A percentile compares a stretch with the other conserved stretches of the same genome.
Evolutionary conservation across 2,329 filamentous ascomycete genomes (phyloP).

Genomic region (Acarospora socialis): DNA sequence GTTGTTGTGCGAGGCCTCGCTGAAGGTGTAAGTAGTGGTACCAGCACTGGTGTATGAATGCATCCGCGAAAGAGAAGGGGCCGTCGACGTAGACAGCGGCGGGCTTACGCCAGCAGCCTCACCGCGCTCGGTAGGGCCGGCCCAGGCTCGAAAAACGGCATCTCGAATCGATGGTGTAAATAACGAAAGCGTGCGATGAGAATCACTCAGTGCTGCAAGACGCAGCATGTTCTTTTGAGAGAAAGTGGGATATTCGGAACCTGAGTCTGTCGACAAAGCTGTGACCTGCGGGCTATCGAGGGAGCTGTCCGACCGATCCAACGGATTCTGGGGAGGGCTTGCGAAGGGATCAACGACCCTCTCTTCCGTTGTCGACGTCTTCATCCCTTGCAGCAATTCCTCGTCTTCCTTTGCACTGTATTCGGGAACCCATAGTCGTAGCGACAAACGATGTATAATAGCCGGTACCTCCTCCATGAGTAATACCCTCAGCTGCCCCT

Average conservation of each 20-base stretch:
- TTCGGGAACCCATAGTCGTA: conserved; percentile 81
- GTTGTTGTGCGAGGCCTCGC: conserved; percentile 44
- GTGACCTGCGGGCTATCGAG: conserved; percentile 63
- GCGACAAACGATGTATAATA: conserved; percentile 83
- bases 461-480: conserved; percentile 98
- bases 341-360: conserved; percentile 64
- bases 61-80: conserved; percentile 8
- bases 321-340: conserved; percentile 65
- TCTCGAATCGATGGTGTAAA: conserved; percentile 86
- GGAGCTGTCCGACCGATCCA: conserved; percentile 65
- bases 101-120: conserved; percentile 7
- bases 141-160: conserved; percentile 85
- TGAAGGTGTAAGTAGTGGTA: conserved; percentile 54
- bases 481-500: conserved; percentile 76
- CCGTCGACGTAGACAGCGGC: conserved; percentile 1
- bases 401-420: conserved; percentile 54
- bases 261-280: conserved; percentile 62
- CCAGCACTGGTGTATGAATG: conserved; percentile 26
- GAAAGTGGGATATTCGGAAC: conserved; percentile 77
- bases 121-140: conserved; percentile 54
- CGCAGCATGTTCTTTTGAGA: conserved; percentile 87
- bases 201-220: conserved; percentile 69
- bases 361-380: conserved; percentile 41
- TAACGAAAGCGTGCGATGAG: conserved; percentile 76
- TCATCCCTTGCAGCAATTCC: conserved; percentile 33